Evolutionary conservation across 1,284 basidiomycete species (phyloP), one percentile per base, ranked within the genome.

Genomic region (Volvariella volvacea): DNA sequence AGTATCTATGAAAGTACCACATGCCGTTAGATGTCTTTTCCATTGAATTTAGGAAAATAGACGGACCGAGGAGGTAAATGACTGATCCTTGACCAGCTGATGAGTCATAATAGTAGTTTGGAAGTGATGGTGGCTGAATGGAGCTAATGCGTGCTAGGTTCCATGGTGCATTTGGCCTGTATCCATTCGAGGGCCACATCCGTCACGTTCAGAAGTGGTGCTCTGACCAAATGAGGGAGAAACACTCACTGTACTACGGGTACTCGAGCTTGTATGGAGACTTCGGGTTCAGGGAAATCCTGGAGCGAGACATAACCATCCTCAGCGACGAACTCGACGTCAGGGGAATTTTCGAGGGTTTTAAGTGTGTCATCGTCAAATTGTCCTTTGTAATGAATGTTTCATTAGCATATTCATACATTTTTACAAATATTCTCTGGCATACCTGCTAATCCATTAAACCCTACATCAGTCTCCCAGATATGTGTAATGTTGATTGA

Each of bases 261-360:
- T 15, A 41, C 36, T 42, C 20, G 14, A 16, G 20, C 7, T 4
- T 19, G 10, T 42, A 34, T 33, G 47, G 17, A 4, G 16, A 20
- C 15, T 43, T 39, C 16, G 21, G 19, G 20, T 12, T 44, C 16
- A 25, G 21, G 16, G 21, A n/a, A n/a, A 39, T 38, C n/a, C n/a
- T 38, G 32, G 3, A 39, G 17, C 22, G 22, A 25, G 15, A 46
- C n/a, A 25, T 48, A 34, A 3, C 52, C 50, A 43, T 55, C 49
- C 39, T 52, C 49, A 16, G 50, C 50, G 25, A 55, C 44, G 30
- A 39, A 50, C 6, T 50, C 49, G 9, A 53, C 52, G 4, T 48
- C 48, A 14, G 52, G 43, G 1, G 49, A 50, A 15, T 28, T 33
- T 3, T 43, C 20, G 15, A 53, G 44, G 9, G 37, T 15, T 2